Conservation (phyloP, 129 eudicot species). For the Glebionis coronaria region DNA sequence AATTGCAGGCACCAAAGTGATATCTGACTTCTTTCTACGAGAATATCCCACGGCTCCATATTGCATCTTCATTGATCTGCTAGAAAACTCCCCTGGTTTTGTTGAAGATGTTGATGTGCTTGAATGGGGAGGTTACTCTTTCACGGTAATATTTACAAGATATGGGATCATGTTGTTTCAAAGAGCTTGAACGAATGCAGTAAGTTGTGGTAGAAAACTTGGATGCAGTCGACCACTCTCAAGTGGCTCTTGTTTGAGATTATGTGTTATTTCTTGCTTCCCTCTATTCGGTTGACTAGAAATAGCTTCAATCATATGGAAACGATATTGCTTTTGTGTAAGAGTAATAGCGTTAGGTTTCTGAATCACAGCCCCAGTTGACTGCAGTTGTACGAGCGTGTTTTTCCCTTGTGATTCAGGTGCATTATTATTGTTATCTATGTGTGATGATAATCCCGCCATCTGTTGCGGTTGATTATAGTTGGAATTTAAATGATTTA, state of each 20-base stretch:
- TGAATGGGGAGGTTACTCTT: too few species aligned
- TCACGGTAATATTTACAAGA: too few species aligned
- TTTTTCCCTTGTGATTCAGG: slow-evolving; percentile 56
- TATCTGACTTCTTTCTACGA: too few species aligned
- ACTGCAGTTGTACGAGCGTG: slow-evolving; percentile 52
- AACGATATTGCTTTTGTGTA: slow-evolving; percentile 31
- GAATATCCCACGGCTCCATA: too few species aligned
- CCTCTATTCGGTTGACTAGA: neutral
- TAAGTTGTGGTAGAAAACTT: slow-evolving; percentile 51
- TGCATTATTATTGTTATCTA: slow-evolving; percentile 48
- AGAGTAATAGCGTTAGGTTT: too few species aligned
- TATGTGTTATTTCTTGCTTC: slow-evolving; percentile 43
- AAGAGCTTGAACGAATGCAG: too few species aligned
- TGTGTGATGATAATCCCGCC: slow-evolving; percentile 23
- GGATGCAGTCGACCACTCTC: slow-evolving; percentile 44
- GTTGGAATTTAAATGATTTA: too few species aligned
- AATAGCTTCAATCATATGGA: neutral
- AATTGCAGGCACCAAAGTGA: too few species aligned
- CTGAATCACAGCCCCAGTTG: slow-evolving; percentile 23
- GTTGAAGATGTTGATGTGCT: too few species aligned
- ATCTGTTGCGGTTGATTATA: slow-evolving; percentile 38
- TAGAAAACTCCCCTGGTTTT: too few species aligned
- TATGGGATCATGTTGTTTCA: too few species aligned
- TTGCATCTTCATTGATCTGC: too few species aligned
- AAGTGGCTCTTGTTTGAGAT: slow-evolving; percentile 48